These are phyloP conservation scores for Trametes maxima DNA, from an alignment of 768 basidiomycete genomes.

Conservation along the genomic window DNA sequence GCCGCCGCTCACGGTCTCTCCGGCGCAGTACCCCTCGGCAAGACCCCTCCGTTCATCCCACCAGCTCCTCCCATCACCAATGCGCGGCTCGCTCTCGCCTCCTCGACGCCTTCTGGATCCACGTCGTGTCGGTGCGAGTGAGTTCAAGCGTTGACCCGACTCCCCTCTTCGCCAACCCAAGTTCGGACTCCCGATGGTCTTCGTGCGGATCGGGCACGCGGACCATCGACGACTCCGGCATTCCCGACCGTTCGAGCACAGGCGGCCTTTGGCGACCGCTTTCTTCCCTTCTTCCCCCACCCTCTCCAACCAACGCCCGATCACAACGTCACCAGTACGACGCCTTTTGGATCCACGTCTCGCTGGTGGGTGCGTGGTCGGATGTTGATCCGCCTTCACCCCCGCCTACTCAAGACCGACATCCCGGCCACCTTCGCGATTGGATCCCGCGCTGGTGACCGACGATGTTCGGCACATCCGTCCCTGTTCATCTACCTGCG, in stretches of 20 bases:
- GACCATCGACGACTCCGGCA: neutral
- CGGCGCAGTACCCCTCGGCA: neutral
- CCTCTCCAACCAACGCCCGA: no score
- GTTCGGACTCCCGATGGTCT: neutral
- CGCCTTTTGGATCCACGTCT: no score
- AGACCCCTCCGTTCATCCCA: neutral
- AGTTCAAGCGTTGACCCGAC: neutral
- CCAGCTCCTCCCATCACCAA: neutral
- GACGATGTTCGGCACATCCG: no score
- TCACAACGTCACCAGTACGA: no score
- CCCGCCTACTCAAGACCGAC: no score
- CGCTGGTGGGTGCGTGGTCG: no score
- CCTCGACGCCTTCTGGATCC: neutral
- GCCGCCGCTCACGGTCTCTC: neutral
- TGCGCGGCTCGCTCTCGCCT: neutral
- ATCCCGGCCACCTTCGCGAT: no score
- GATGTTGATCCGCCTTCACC: no score
- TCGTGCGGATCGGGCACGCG: neutral
- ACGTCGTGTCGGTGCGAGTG: neutral
- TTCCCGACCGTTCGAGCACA: neutral
- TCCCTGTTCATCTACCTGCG: no score
- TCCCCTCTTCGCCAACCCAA: neutral
- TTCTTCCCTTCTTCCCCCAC: neutral
- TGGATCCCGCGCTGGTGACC: no score
- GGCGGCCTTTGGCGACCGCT: neutral